These are phyloP conservation scores for Achaetomiella virescens DNA, from an alignment of 495 filamentous ascomycete species.

Conservation along the genomic window DNA sequence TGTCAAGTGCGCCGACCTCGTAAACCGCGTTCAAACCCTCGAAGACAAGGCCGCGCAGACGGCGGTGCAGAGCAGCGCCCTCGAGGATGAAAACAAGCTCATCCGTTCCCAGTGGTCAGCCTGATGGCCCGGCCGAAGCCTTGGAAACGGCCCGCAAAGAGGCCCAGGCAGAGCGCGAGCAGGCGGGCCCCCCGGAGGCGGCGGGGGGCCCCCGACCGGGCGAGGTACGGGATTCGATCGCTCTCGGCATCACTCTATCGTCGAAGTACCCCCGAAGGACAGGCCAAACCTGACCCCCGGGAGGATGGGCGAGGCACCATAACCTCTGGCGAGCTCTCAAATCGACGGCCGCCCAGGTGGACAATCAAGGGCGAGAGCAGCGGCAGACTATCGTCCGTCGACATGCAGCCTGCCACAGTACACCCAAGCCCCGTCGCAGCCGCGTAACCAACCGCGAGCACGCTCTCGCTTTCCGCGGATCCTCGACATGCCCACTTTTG, in stretches of 20 bases:
- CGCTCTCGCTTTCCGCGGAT: background rate
- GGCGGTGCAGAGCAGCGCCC: background rate
- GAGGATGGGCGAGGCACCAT: background rate
- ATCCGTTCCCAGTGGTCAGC: background rate
- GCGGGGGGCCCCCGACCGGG: background rate
- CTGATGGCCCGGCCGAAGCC: background rate
- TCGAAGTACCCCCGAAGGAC: background rate
- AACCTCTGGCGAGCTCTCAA: background rate
- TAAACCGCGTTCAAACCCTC: background rate
- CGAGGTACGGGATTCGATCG: background rate
- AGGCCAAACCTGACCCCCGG: background rate
- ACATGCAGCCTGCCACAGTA: background rate
- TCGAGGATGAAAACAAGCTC: conserved; percentile 4
- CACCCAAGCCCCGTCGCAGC: background rate
- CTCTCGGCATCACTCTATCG: background rate
- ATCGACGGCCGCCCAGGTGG: background rate
- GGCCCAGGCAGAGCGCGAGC: background rate
- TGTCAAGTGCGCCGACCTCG: background rate
- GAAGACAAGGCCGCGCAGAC: background rate
- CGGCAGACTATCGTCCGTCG: too few relatives aligned
- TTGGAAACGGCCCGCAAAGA: background rate
- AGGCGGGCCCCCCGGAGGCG: background rate
- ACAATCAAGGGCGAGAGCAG: background rate
- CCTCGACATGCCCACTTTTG: conserved; percentile 6
- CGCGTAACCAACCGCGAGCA: background rate